A percentile compares a stretch with the other conserved stretches of the same genome.
Conservation (phyloP, 129 eudicot species). For the Chrysanthemum seticuspe region DNA sequence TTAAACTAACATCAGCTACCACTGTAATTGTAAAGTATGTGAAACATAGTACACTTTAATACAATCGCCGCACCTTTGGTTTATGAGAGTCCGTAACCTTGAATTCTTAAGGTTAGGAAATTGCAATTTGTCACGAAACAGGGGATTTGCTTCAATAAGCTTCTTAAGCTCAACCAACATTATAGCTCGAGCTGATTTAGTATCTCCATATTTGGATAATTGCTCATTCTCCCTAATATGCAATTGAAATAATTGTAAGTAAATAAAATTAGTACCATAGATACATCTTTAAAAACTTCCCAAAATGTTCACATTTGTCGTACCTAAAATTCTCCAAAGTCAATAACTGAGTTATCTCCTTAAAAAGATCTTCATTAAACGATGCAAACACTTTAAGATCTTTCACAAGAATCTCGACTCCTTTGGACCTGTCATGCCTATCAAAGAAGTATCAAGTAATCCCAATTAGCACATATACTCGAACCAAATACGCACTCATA, state of each 20-base stretch:
- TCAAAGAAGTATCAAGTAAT: constrained; percentile 18
- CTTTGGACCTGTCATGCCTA: constrained; percentile 86
- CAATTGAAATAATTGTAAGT: neutral
- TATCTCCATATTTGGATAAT: constrained; percentile 87
- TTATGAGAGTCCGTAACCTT: constrained; percentile 78
- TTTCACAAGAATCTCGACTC: constrained; percentile 84
- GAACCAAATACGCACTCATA: neutral
- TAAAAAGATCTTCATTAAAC: constrained; percentile 85
- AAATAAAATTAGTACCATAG: too few species aligned
- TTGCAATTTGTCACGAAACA: constrained; percentile 84
- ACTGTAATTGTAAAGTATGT: constrained; percentile 6
- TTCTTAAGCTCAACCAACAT: constrained; percentile 93
- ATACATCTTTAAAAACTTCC: neutral
- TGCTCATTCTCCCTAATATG: constrained; percentile 80
- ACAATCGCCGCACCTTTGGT: constrained; percentile 58
- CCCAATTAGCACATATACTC: constrained; percentile 3
- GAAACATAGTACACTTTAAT: constrained; percentile 5
- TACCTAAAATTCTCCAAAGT: constrained; percentile 90
- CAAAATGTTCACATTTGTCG: neutral
- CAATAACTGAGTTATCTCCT: constrained; percentile 86
- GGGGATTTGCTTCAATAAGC: constrained; percentile 89
- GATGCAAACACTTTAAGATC: constrained; percentile 94
- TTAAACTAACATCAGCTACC: neutral
- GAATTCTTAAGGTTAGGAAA: constrained; percentile 85
- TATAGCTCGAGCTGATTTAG: constrained; percentile 84